These are phyloP conservation scores for Termitomyces sp. DNA, from an alignment of 768 basidiomycete species.

Conservation along the genomic window DNA sequence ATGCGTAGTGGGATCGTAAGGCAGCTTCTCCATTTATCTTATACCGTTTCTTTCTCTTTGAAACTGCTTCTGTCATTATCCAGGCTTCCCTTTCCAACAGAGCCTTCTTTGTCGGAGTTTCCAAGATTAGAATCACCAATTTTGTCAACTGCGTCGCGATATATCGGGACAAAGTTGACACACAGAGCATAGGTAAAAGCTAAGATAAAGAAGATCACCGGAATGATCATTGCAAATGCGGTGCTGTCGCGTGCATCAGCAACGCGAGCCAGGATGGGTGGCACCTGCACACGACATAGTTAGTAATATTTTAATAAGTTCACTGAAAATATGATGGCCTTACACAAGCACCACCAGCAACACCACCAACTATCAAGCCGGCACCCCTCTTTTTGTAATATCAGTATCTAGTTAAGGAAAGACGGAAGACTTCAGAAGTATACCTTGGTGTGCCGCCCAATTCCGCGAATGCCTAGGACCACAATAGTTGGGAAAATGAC, in stretches of 20 bases:
- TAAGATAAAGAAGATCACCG: slow-evolving; percentile 23
- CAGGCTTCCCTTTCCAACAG: slow-evolving; percentile 2
- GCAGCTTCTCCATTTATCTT: not conserved
- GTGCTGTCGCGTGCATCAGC: slow-evolving; percentile 25
- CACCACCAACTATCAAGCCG: slow-evolving; percentile 26
- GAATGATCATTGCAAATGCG: slow-evolving; percentile 28
- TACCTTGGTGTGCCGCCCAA: slow-evolving; percentile 26
- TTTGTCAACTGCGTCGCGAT: slow-evolving; percentile 21
- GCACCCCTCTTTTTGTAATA: slow-evolving; percentile 18
- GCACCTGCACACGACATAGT: slow-evolving; percentile 14
- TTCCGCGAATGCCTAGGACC: slow-evolving; percentile 25
- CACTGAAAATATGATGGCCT: not conserved
- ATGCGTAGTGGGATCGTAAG: not conserved
- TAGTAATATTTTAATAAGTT: not conserved
- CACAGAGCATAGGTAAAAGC: slow-evolving; percentile 21
- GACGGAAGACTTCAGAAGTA: not conserved
- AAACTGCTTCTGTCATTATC: slow-evolving; percentile 9
- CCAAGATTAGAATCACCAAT: slow-evolving; percentile 11
- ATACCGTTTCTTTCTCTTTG: slow-evolving; percentile 1
- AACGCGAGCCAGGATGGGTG: slow-evolving; percentile 24
- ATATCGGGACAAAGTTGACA: slow-evolving; percentile 25
- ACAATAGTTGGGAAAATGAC: slow-evolving; percentile 31
- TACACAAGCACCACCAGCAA: slow-evolving; percentile 27
- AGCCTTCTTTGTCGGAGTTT: not conserved
- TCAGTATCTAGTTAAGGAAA: not conserved